Percentiles rank a stretch among this genome's conserved stretches.
phyloP scores from a whole-genome alignment of 495 filamentous ascomycete genomes.

The Penicillium ochrochloron region DNA sequence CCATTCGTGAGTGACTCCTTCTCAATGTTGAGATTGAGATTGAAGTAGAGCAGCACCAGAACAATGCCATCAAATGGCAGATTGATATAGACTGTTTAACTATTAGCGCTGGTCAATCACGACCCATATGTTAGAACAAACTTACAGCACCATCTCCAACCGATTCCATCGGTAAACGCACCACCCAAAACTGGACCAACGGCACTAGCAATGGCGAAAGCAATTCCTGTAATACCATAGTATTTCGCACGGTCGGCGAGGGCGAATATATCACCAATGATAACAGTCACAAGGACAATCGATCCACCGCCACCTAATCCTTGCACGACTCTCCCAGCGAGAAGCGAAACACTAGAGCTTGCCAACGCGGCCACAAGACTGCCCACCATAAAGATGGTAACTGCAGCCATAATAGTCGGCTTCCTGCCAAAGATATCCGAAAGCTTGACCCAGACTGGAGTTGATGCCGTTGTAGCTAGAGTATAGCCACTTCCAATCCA shows the following conservation, averaged over 20 bases:
- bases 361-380: conserved; percentile 64
- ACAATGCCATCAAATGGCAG: conserved; percentile 4
- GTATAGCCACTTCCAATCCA: conserved; percentile 60
- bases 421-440: conserved; percentile 81
- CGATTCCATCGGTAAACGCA: background rate
- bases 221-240: background rate
- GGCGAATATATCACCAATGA: conserved; percentile 70
- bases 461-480: conserved; percentile 26
- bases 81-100: conserved; percentile 5
- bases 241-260: background rate
- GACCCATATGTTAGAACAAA: no score
- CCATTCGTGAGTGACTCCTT: conserved; percentile 3
- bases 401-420: conserved; percentile 65
- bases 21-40: background rate
- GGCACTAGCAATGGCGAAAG: background rate
- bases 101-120: no score
- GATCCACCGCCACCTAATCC: conserved; percentile 73
- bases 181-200: conserved; percentile 2
- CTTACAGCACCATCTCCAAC: conserved; percentile 11
- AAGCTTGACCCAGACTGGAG: conserved; percentile 63
- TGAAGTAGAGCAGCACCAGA: background rate
- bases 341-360: conserved; percentile 66
- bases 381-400: conserved; percentile 67
- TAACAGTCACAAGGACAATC: conserved; percentile 72
- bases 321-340: conserved; percentile 70